Evolutionary conservation across 2,329 filamentous ascomycete genomes (phyloP), one percentile per base, ranked within the genome.

Genomic region (Leptodontidium sp.): DNA sequence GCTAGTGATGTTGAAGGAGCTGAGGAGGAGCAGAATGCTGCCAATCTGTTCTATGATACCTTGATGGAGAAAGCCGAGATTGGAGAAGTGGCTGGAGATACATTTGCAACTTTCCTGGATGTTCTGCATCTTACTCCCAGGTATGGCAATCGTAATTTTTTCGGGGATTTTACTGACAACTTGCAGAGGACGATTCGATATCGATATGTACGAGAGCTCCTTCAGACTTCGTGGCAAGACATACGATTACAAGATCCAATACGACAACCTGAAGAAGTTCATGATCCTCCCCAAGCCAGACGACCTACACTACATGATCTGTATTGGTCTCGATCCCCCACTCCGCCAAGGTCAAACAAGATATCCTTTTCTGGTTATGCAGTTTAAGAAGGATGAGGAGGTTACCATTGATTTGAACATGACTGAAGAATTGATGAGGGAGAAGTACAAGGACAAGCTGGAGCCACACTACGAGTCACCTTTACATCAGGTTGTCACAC

Each of bases 191-290:
- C 95, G 96, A 74, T 99, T 99, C 86, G 96, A 98, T 80, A 97
- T 99, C 83, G 96, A 99, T 81, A 97, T 99, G 92, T 99, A 99
- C 87, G 96, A 98, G 81, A 91, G 90, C 17, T 98, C 96, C 1
- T 98, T 99, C 87, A 92, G 96, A 71, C 87, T 99, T 71, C 95
- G 96, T 73, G 96, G 96, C 77, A 99, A 99, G 84, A 99, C 96
- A 29, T 99, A 99, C 85, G 97, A 99, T 84, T 99, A 99, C 89
- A 99, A 99, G 87, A 98, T 99, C 74, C 94, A 98, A 80, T 99
- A 98, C 82, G 93, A 98, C 68, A 90, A 91, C 61, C 94, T 98
- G 83, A 99, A 99, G 86, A 98, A 98, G 81, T 98, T 98, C 80
- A 98, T 99, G 90, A 88, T 98, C 38, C 89, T 99, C 6, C 96